Evolutionary conservation across 2,329 filamentous ascomycete species (phyloP), one percentile per base, ranked within the genome.

Genomic region (Cladosporium sphaerospermum): DNA sequence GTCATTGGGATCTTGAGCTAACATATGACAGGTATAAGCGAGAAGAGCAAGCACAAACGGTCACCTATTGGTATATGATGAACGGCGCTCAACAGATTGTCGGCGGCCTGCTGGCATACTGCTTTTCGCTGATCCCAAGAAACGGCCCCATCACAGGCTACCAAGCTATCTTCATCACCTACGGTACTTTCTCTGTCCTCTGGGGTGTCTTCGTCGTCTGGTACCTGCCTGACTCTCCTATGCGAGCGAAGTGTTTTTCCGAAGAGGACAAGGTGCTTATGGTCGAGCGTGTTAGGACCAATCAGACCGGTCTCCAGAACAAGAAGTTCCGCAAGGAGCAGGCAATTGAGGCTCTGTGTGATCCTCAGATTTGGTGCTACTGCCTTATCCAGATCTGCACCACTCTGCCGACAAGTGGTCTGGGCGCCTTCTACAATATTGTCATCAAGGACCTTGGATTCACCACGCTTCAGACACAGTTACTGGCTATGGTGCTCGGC

Each of bases 401-500:
- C 0, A 89, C 85, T 0, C 73, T 90, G 1, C 86, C 86, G 0
- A 89, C 85, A 0, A 83, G 80, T 16, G 86, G 86, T 0, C 77
- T 90, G 0, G 86, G 86, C 6, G 82, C 82, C 0, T 90, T 89
- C 64, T 82, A 84, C 51, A 85, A 85, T 57, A 85, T 90, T 60
- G 85, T 91, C 61, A 88, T 90, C 68, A 79, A 77, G 52, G 74
- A 75, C n/a, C 83, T 90, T 54, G 71, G 83, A 0, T 91, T 89
- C 62, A 76, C 72, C 0, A 71, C 74, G 0, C 73, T 89, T 6
- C 71, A 90, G 67, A 88, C 86, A 0, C 86, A 89, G 69, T 73
- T 91, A 1, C 72, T 91, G 19, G 79, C 84, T 37, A 89, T 90
- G 84, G 86, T 89, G 0, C 73, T 88, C 0, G 86, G 86, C 4